Evolutionary conservation across 2,329 filamentous ascomycete genomes (phyloP), one percentile per base, ranked within the genome.

Genomic region (Talaromyces islandicus): DNA sequence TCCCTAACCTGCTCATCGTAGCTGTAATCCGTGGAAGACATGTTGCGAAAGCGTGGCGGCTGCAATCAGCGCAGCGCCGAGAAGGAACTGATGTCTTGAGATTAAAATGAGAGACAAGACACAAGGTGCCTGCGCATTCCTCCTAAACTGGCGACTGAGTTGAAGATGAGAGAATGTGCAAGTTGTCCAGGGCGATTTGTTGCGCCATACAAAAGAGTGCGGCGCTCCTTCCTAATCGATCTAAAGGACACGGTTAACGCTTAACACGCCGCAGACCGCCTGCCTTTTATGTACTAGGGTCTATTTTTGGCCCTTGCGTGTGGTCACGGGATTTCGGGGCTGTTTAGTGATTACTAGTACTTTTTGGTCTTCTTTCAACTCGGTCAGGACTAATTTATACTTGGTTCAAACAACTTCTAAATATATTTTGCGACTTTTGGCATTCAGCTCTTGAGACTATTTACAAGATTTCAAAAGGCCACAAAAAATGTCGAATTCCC

Each of bases 21-120:
- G 71, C 90, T 95, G 83, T 99, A 99, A 78, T 97, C 93, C 71
- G 90, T 91, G 73, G 88, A 92, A 87, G 94, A 94, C 75, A 81
- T 87, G 61, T 60, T 73, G 65, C 60, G 64, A 55, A 67, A 54
- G 38, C 51, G 38, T 24, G 38, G 52, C 55, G 51, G 59, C 52
- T 58, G 55, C 48, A 30, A 29, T 61, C 12, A 61, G 56, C 59
- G 53, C 56, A 43, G 48, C 48, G 48, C 48, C 48, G 17, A 19
- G 10, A 2, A 12, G 9, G 14, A 29, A 46, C 43, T 11, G 17
- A 25, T 27, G 27, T n/a, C 27, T 52, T 52, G 27, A 12, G 30
- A 19, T 27, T 52, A 52, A 29, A 52, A 52, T 29, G 48, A 29
- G 27, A 52, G 27, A 29, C 27, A 29, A 29, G 24, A 52, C 48